A percentile compares a stretch with the other conserved stretches of the same genome.
phyloP scores from a whole-genome alignment of 2,329 filamentous ascomycete genomes.

The Ceratocystis colombiana region DNA sequence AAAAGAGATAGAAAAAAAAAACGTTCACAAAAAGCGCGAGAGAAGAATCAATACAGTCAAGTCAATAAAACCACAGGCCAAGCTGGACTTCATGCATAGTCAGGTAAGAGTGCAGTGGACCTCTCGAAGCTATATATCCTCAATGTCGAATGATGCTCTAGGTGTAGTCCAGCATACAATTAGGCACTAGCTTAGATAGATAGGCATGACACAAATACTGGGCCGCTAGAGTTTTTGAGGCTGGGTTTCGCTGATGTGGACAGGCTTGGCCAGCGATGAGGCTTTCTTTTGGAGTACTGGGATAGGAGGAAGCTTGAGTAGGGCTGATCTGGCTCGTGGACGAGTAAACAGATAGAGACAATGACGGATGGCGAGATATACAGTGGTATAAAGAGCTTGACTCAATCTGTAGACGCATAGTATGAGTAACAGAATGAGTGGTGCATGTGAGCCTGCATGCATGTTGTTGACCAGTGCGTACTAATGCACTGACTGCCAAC shows the following conservation, averaged over 20 bases:
- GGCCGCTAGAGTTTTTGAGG: neutral
- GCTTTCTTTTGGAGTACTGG: neutral
- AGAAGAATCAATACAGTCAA: slow-evolving; percentile 6
- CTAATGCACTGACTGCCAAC: no score
- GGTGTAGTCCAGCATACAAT: neutral
- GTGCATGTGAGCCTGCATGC: neutral
- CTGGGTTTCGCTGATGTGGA: neutral
- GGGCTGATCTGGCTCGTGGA: neutral
- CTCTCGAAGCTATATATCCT: neutral
- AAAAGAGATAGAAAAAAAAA: neutral
- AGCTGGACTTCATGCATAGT: neutral
- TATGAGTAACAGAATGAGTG: neutral
- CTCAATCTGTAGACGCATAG: no score
- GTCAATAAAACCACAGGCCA: neutral
- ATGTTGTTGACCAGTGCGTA: neutral
- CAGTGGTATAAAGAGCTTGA: no score
- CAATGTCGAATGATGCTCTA: neutral
- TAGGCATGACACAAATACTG: neutral
- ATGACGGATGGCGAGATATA: neutral
- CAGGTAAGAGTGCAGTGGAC: neutral
- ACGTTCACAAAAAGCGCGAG: neutral
- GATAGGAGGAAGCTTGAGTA: neutral
- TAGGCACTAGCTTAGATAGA: neutral
- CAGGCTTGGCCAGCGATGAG: neutral
- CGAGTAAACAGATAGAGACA: no score